Conservation (phyloP, 2,329 filamentous ascomycete species). For the Cladosporium sp. region DNA sequence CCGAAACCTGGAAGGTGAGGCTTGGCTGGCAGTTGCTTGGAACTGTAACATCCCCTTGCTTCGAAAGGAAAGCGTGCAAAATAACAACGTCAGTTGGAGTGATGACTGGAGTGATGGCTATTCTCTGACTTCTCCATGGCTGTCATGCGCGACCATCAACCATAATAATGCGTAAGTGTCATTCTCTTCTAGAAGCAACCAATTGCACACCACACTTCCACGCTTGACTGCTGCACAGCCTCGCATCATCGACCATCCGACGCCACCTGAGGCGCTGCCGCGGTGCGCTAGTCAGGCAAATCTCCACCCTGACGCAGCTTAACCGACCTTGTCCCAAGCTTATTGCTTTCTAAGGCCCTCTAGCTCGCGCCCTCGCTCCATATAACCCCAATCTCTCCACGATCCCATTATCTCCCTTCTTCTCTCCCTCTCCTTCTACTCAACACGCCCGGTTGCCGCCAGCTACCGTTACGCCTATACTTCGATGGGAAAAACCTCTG, state of each 20-base stretch:
- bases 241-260: no score
- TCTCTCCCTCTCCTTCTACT: background rate
- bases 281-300: no score
- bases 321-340: background rate
- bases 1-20: no score
- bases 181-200: constrained; percentile 4
- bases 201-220: background rate
- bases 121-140: no score
- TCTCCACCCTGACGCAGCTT: constrained; percentile 10
- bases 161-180: background rate
- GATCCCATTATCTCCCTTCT: background rate
- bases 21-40: no score
- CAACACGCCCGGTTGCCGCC: constrained; percentile 4
- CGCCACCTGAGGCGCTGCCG: no score
- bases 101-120: no score
- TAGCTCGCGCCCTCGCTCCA: background rate
- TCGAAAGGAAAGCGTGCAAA: no score
- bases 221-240: constrained; percentile 3
- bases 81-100: no score
- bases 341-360: no score
- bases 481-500: constrained; percentile 53
- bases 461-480: constrained; percentile 19
- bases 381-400: constrained; percentile 2
- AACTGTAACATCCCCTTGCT: no score
- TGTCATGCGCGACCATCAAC: background rate